Conservation (phyloP, 345 rosid genomes). For the Lagerstroemia speciosa region DNA sequence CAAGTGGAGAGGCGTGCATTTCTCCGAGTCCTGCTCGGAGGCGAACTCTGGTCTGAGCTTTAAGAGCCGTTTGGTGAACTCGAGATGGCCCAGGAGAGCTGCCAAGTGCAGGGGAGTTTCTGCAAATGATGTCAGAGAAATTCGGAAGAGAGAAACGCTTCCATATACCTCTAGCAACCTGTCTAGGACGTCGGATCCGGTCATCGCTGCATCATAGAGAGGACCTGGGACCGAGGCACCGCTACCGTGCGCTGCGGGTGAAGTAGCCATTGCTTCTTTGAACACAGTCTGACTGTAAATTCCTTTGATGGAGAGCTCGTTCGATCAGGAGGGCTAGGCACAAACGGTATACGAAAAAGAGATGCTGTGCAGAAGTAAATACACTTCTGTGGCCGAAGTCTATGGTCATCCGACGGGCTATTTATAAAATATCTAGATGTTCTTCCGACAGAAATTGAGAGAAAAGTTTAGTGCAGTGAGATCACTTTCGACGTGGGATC, state of each 20-base stretch:
- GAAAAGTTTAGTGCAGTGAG: no score
- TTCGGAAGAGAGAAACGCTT: background rate
- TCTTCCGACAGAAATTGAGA: no score
- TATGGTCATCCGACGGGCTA: no score
- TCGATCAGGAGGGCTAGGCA: no score
- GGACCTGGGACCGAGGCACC: background rate
- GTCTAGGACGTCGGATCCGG: background rate
- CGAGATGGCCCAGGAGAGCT: background rate
- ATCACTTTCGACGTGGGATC: no score
- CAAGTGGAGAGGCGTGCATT: slow-evolving; percentile 4
- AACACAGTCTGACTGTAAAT: background rate
- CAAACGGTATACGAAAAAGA: no score
- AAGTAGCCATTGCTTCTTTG: no score
- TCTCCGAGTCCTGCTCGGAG: background rate
- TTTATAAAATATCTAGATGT: no score
- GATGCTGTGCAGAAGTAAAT: no score
- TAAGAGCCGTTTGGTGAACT: background rate
- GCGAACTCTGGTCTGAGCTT: background rate
- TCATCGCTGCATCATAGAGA: background rate
- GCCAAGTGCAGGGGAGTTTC: slow-evolving; percentile 2
- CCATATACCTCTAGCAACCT: background rate
- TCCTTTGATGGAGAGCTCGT: no score
- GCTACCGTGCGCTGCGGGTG: no score
- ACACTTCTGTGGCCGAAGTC: no score
- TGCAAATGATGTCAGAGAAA: background rate